A percentile compares a stretch with the other conserved stretches of the same genome.
Conservation (phyloP, 2,329 filamentous ascomycete species). For the Sporothrix curviconia region DNA sequence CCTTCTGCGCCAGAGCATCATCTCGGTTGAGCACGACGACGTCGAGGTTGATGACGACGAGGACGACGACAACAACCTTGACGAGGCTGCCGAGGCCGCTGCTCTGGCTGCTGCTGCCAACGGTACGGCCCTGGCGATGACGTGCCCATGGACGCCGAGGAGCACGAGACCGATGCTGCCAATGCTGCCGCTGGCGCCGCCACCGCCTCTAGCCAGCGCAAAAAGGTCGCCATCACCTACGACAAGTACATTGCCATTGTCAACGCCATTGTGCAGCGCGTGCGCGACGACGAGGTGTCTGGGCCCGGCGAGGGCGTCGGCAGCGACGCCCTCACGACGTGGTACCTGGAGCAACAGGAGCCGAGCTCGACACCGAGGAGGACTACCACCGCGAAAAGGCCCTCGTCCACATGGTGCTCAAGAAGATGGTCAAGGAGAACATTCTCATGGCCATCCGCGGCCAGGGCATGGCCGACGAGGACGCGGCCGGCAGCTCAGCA, state of each 20-base stretch:
- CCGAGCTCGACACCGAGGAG: conserved; percentile 72
- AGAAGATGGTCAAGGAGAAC: conserved; percentile 92
- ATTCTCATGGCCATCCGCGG: conserved; percentile 76
- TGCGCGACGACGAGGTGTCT: conserved; percentile 73
- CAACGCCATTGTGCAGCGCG: conserved; percentile 75
- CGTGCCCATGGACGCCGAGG: conserved; percentile 39
- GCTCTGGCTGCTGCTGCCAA: conserved; percentile 17
- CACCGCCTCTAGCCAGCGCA: conserved; percentile 23
- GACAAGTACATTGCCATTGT: conserved; percentile 92
- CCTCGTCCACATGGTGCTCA: conserved; percentile 77
- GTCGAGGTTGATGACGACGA: conserved; percentile 85
- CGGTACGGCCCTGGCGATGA: conserved; percentile 40
- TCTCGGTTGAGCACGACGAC: conserved; percentile 95
- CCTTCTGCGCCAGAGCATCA: conserved; percentile 89
- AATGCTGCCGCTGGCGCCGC: neutral
- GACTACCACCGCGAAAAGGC: conserved; percentile 69
- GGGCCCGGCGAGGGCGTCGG: conserved; percentile 74
- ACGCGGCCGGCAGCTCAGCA: conserved; percentile 20
- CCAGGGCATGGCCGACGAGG: conserved; percentile 47
- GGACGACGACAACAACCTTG: conserved; percentile 51
- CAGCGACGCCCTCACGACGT: conserved; percentile 71
- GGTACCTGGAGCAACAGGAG: conserved; percentile 91
- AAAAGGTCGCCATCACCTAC: conserved; percentile 84
- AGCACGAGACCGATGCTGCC: conserved; percentile 34
- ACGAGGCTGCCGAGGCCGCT: conserved; percentile 8